Conservation (phyloP, 148 eudicot genomes). For the Amaranthus hypochondriacus region DNA sequence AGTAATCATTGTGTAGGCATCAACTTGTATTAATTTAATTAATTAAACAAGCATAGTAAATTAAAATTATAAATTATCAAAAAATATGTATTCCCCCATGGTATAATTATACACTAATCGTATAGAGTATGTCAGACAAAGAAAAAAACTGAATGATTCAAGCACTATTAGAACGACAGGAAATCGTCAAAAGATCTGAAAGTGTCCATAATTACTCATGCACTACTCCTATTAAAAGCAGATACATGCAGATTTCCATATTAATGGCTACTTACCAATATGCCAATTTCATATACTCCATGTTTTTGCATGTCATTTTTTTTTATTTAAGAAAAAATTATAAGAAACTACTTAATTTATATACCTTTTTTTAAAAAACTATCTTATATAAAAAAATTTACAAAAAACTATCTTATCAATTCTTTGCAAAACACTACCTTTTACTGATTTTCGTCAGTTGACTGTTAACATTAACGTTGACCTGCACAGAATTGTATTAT, state of each 20-base stretch:
- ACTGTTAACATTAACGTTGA: too few species aligned
- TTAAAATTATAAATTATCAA: neutral
- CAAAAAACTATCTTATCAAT: too few species aligned
- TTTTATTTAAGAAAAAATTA: too few species aligned
- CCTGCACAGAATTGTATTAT: too few species aligned
- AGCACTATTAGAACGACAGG: conserved; percentile 6
- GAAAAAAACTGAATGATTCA: conserved; percentile 1
- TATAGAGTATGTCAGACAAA: neutral
- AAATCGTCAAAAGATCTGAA: conserved; percentile 17
- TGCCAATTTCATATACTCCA: neutral
- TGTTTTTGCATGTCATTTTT: neutral
- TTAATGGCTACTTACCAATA: neutral
- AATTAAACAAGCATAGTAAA: too few species aligned
- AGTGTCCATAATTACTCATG: neutral
- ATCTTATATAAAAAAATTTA: too few species aligned
- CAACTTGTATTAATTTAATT: neutral
- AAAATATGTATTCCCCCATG: too few species aligned
- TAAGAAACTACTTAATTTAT: too few species aligned
- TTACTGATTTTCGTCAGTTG: too few species aligned
- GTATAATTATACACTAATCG: neutral
- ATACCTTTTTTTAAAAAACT: too few species aligned
- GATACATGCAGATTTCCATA: conserved; percentile 2
- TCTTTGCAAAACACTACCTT: too few species aligned
- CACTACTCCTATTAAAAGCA: conserved; percentile 7
- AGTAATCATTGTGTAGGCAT: conserved; percentile 6